Conservation (phyloP, 139 green algal genomes). For the Pseudopediastrum boryanum region DNA sequence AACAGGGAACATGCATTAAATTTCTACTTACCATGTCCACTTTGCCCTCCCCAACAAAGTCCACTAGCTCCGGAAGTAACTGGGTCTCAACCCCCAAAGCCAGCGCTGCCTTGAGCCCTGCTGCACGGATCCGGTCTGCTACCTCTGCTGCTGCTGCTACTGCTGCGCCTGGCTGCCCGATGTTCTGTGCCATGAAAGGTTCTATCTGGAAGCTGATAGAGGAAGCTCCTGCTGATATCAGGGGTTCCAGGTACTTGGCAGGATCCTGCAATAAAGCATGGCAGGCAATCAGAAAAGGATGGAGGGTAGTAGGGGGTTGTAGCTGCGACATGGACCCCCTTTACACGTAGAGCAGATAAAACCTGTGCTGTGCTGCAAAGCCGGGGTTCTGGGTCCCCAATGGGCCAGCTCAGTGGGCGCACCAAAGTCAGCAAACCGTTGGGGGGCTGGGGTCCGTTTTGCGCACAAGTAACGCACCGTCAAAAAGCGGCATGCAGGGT, state of each 20-base stretch:
- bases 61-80: slow-evolving; percentile 54
- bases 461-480: too few species aligned
- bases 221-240: slow-evolving; percentile 15
- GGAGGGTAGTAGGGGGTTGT: too few species aligned
- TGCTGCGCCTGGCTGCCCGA: not conserved
- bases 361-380: too few species aligned
- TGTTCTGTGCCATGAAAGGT: slow-evolving; percentile 10
- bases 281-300: too few species aligned
- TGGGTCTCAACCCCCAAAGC: slow-evolving; percentile 70
- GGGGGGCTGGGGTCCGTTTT: too few species aligned
- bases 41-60: slow-evolving; percentile 22
- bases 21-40: slow-evolving; percentile 66
- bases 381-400: too few species aligned
- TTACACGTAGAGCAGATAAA: too few species aligned
- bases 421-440: too few species aligned
- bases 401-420: too few species aligned
- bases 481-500: too few species aligned
- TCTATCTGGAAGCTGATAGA: slow-evolving; percentile 34
- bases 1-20: not conserved
- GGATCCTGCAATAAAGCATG: slow-evolving; percentile 27
- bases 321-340: too few species aligned
- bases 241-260: slow-evolving; percentile 26
- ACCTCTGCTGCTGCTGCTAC: slow-evolving; percentile 32
- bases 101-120: slow-evolving; percentile 76
- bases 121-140: slow-evolving; percentile 35